Conservation (phyloP, 768 basidiomycete species). For the Rhodosporidiobolus odoratus region DNA sequence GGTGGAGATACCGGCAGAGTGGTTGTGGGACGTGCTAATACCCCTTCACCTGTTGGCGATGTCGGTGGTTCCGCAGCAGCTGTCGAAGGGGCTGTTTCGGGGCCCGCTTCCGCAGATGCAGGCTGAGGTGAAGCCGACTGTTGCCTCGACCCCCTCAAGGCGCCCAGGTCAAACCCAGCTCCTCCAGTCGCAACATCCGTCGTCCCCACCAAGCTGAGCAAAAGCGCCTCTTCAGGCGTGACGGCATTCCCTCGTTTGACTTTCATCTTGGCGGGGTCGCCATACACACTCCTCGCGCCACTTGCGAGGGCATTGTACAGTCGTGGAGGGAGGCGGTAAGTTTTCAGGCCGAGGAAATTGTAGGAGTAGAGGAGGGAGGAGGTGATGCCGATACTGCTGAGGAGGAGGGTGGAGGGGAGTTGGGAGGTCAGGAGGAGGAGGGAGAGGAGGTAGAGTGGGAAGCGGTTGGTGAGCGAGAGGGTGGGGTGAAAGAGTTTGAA, state of each 20-base stretch:
- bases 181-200: background rate
- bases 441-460: constrained; percentile 17
- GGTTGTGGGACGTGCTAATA: background rate
- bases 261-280: background rate
- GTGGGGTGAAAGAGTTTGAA: constrained; percentile 25
- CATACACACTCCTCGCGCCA: background rate
- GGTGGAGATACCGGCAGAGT: background rate
- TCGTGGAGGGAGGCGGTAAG: constrained; percentile 1
- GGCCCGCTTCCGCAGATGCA: background rate
- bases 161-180: background rate
- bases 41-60: background rate
- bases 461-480: constrained; percentile 13
- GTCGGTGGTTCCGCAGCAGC: background rate
- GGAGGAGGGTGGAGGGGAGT: constrained; percentile 1
- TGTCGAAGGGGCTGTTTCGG: background rate
- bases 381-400: background rate
- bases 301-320: constrained; percentile 6
- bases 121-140: no score
- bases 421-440: constrained; percentile 18
- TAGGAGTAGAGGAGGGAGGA: constrained; percentile 7
- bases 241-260: constrained; percentile 4
- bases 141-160: background rate
- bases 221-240: constrained; percentile 15
- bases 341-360: background rate
- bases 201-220: background rate